Base-by-base conservation (phyloP, 1,284 basidiomycete genomes). In the Ceratobasidium theobromae region DNA sequence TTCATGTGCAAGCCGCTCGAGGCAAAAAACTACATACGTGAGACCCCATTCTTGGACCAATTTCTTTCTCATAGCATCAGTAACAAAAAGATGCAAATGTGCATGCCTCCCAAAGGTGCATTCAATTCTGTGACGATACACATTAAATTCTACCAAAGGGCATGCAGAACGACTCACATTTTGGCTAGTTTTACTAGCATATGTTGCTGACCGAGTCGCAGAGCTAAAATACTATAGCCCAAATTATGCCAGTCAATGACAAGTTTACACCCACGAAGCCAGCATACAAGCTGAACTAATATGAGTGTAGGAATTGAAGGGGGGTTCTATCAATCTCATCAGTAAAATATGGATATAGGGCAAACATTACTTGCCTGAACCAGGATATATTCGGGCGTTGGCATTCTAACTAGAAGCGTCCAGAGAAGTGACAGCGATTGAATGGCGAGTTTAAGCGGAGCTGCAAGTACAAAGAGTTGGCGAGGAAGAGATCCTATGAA, bases 201-300 rank as follows among this genome's bases (percentile, higher is more conserved):
- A 72, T 93, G 89, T 0, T 76, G 74, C 0, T 79, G 68, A 0
- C 93, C 91, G 6, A 96, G 77, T 69, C 87, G 88, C 68, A 99
- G 78, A 0, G 89, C 91, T 33, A 99, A 83, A 55, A 99, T 95
- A 66, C 89, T 98, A 75, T 94, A 96, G 5, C 95, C 95, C 8
- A 96, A 84, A 75, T 99, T 99, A 76, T 99, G 97, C 97, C 97
- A 99, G 77, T 99, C 97, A 69, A 99, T 96, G 66, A 99, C 89
- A 68, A 99, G 81, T 72, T 91, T 91, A 69, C 87, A 88, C 1
- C 89, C 86, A 16, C 86, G 82, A 3, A 93, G 73, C 53, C 78
- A 76, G 23, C 84, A 83, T 0, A 90, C 86, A 41, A 94, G 75
- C 79, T 91, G 90, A 1, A 93, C 92, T 8, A 99, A 79, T 1